Base-by-base conservation (phyloP, 345 rosid genomes). In the Citrus maxima region DNA sequence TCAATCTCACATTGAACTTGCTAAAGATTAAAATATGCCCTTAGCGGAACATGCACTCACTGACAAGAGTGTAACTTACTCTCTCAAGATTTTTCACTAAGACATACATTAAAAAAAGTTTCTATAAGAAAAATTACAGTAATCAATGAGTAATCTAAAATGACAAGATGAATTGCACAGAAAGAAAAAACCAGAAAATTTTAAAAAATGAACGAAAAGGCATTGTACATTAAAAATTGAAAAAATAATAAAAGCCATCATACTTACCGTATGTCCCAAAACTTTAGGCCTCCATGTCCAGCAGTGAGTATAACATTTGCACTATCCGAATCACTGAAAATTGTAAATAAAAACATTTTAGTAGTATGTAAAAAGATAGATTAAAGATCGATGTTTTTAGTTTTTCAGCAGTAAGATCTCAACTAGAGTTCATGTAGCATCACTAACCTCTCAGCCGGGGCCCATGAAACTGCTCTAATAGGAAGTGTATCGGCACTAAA, bases 381-480 rank as follows among this genome's bases (percentile, higher is more conserved):
- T 49, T 27, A 51, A 67, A 1, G 24, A n/a, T 27, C 22, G 40
- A 9, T 14, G 4, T 2, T 24, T 37, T 37, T 25, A n/a, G 22
- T 51, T 55, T 30, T 55, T n/a, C 18, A 32, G 51, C 16, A 12
- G 51, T 10, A 42, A 42, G 51, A 42, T 12, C 51, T 42, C 13
- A 12, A 42, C 51, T 42, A 42, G 51, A 42, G 51, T 42, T 10
- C 51, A 38, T 69, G 42, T 35, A 63, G 76, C 62, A 78, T 76
- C 72, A 83, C 86, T 77, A 22, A 93, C 99, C 98, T 89, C 80
- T 82, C 93, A 78, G 67, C 63, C 58, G 99, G 97, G 76, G 97
- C 95, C 99, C 98, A 96, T 56, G 94, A 91, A 79, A 96, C 87
- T 46, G 97, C 84, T 87, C 97, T 90, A 77, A 96, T 89, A 73